Evolutionary conservation across 1,139 yeast species (phyloP).

Genomic region (Sugiyamaella pinicola): DNA sequence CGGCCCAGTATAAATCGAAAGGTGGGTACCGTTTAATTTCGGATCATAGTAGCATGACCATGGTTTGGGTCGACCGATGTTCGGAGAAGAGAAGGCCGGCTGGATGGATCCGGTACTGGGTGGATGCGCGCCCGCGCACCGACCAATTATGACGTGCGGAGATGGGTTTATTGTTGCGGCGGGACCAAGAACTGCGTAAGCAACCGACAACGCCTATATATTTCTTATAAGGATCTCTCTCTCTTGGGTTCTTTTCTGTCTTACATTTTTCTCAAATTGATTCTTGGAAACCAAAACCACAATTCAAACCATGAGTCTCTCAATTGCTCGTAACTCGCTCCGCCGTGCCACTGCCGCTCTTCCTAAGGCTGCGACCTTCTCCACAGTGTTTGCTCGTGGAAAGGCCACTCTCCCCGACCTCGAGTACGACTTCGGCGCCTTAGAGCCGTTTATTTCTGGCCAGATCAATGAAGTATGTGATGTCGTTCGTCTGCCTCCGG

Average conservation of each 20-base stretch:
- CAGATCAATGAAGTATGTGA: constrained; percentile 71
- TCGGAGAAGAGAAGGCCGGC: background rate
- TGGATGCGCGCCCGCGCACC: constrained; percentile 9
- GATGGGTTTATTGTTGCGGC: constrained; percentile 6
- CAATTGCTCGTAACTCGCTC: constrained; percentile 22
- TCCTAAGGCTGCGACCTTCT: constrained; percentile 13
- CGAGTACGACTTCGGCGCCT: constrained; percentile 83
- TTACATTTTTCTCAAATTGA: background rate
- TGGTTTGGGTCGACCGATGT: background rate
- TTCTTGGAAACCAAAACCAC: too few relatives aligned
- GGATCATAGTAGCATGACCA: too few relatives aligned
- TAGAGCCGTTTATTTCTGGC: constrained; percentile 89
- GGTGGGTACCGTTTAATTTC: too few relatives aligned
- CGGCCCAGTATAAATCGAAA: too few relatives aligned
- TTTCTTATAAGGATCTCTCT: background rate
- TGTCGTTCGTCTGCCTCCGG: background rate
- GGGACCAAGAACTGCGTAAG: background rate
- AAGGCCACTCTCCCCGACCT: constrained; percentile 64
- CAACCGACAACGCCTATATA: constrained; percentile 1
- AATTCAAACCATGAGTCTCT: constrained; percentile 21
- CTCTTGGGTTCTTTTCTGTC: background rate
- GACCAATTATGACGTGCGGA: constrained; percentile 14
- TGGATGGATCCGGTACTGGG: too few relatives aligned
- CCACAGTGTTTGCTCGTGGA: constrained; percentile 19
- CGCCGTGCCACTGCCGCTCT: constrained; percentile 15